Percentiles rank a stretch among this genome's conserved stretches.
These are phyloP conservation scores for Leishmania braziliensis DNA, from an alignment of 208 protist genomes.

Conservation along the genomic window DNA sequence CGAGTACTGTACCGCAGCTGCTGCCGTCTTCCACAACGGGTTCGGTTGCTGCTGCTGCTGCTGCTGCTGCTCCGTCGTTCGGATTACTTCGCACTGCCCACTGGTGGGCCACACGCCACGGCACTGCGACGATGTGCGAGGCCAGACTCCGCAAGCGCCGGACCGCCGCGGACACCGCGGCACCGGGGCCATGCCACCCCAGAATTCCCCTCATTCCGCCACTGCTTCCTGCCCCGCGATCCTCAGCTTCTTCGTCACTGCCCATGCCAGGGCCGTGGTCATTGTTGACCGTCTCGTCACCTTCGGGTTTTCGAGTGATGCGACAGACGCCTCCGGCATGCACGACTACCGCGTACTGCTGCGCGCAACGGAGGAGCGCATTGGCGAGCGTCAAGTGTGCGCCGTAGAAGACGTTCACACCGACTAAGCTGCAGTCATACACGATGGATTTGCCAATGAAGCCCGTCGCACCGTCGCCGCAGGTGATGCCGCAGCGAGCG, in stretches of 20 bases:
- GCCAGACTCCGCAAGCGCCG: neutral
- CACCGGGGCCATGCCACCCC: neutral
- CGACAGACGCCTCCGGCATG: constrained; percentile 44
- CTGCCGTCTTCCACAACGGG: neutral
- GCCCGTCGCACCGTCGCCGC: constrained; percentile 41
- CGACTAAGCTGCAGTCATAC: constrained; percentile 47
- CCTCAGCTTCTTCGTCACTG: neutral
- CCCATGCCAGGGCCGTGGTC: neutral
- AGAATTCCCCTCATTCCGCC: neutral
- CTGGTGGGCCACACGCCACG: constrained; percentile 6
- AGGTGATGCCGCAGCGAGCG: constrained; percentile 55
- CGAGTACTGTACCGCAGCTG: neutral
- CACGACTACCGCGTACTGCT: constrained; percentile 51
- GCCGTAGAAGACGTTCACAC: constrained; percentile 48
- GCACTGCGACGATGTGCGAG: neutral
- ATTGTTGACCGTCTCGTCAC: neutral
- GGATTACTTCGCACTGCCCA: neutral
- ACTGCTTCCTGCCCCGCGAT: neutral
- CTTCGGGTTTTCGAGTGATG: constrained; percentile 5
- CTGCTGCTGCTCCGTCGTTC: neutral
- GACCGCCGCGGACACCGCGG: neutral
- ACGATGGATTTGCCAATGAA: constrained; percentile 46
- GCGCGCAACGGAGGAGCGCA: constrained; percentile 29
- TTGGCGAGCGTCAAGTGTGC: constrained; percentile 57
- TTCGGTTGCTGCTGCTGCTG: neutral